Percentiles rank a stretch among this genome's conserved stretches.
These are phyloP conservation scores for Fusarium tanahbumbuense DNA, from an alignment of 2,329 filamentous ascomycete species.

Conservation along the genomic window DNA sequence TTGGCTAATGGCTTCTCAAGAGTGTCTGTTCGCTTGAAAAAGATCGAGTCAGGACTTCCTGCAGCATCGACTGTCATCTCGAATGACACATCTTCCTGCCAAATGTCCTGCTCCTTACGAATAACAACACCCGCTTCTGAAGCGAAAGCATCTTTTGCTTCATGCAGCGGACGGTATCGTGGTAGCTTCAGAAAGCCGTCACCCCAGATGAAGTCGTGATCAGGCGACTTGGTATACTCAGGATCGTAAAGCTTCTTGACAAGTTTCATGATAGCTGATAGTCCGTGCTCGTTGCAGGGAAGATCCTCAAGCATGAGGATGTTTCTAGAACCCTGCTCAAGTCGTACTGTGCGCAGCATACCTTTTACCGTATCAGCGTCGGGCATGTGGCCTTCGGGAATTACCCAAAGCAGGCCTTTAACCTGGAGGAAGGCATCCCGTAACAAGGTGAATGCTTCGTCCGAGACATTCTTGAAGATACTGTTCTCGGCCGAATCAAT, in stretches of 20 bases:
- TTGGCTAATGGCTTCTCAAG: background rate
- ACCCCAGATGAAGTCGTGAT: background rate
- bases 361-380: background rate
- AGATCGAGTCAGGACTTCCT: background rate
- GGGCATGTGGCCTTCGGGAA: fast-evolving
- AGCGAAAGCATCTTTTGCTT: background rate
- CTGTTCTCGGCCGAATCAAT: background rate
- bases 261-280: background rate
- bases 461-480: background rate
- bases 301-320: background rate
- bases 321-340: background rate
- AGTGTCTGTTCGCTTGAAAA: background rate
- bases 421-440: background rate
- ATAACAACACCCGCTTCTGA: background rate
- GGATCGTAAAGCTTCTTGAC: background rate
- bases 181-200: background rate
- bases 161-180: background rate
- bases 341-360: background rate
- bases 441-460: background rate
- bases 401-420: background rate
- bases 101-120: background rate
- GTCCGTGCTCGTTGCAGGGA: background rate
- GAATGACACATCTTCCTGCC: background rate
- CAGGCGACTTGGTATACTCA: background rate
- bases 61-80: background rate